A percentile compares a stretch with the other conserved stretches of the same genome.
Evolutionary conservation across 768 basidiomycete species (phyloP).

Genomic region (Auricularia sp.): DNA sequence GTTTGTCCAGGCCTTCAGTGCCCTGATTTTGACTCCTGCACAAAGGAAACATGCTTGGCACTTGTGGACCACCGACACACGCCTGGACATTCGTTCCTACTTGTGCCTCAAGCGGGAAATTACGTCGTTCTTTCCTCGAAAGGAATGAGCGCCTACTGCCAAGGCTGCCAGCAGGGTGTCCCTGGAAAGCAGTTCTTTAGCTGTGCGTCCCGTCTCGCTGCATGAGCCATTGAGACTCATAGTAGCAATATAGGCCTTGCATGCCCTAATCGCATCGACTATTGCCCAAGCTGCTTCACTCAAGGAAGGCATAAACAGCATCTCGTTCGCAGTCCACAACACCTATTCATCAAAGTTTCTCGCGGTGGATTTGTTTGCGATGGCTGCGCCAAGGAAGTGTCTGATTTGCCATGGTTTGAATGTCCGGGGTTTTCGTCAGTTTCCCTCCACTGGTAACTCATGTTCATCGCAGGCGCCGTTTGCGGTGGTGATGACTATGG

Average conservation of each 20-base stretch:
- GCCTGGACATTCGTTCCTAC: neutral
- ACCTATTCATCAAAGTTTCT: neutral
- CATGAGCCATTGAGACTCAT: too few species aligned
- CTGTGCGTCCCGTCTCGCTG: neutral
- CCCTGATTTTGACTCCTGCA: neutral
- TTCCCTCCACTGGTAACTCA: neutral
- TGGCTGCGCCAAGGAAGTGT: neutral
- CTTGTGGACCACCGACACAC: neutral
- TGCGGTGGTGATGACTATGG: neutral
- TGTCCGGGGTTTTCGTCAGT: neutral
- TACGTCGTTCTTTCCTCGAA: neutral
- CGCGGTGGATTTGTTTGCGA: neutral
- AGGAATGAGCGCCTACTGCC: neutral
- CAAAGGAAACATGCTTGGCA: neutral
- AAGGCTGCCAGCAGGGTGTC: neutral
- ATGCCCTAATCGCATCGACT: neutral
- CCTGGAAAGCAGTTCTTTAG: neutral
- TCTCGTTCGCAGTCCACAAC: neutral
- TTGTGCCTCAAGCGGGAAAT: neutral
- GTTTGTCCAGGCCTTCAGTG: neutral
- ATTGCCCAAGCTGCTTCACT: neutral
- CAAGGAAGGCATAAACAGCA: neutral
- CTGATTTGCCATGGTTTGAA: neutral
- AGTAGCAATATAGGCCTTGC: neutral
- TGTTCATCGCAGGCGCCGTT: neutral